Evolutionary conservation across 345 rosid species (phyloP).

Genomic region (Adansonia digitata): DNA sequence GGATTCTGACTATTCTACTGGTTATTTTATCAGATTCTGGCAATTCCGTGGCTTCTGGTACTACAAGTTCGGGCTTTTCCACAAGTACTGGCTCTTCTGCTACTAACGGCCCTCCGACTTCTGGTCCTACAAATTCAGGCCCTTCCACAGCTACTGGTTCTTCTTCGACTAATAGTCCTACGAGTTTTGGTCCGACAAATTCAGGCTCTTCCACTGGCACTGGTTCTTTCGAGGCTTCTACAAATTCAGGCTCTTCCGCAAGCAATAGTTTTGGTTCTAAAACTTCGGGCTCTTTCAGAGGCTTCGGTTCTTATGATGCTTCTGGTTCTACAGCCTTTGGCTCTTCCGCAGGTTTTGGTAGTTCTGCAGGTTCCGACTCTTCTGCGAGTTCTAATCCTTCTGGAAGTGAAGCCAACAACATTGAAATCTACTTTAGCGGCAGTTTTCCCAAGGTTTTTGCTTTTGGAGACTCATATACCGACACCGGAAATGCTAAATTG

Average conservation of each 20-base stretch:
- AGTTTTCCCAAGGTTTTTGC: slow-evolving; percentile 30
- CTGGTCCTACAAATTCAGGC: background rate
- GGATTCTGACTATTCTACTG: too few species aligned
- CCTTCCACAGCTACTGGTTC: background rate
- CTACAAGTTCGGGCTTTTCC: too few species aligned
- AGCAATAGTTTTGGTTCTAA: background rate
- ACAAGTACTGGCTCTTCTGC: background rate
- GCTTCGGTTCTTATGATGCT: background rate
- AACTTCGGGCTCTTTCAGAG: background rate
- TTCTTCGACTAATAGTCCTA: background rate
- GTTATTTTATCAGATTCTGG: background rate
- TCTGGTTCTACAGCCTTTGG: background rate
- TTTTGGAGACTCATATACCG: slow-evolving; percentile 46
- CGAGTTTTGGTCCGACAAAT: background rate
- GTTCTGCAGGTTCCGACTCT: background rate
- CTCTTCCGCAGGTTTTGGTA: background rate
- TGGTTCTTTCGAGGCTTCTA: background rate
- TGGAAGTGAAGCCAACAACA: background rate
- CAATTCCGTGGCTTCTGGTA: too few species aligned
- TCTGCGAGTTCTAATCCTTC: background rate
- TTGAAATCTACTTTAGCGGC: background rate
- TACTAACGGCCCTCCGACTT: background rate
- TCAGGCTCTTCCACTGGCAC: background rate
- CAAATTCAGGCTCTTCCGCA: background rate
- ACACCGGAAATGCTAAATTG: slow-evolving; percentile 36